phyloP scores from a whole-genome alignment of 1,139 yeast genomes.

The Debaryomyces coudertii region DNA sequence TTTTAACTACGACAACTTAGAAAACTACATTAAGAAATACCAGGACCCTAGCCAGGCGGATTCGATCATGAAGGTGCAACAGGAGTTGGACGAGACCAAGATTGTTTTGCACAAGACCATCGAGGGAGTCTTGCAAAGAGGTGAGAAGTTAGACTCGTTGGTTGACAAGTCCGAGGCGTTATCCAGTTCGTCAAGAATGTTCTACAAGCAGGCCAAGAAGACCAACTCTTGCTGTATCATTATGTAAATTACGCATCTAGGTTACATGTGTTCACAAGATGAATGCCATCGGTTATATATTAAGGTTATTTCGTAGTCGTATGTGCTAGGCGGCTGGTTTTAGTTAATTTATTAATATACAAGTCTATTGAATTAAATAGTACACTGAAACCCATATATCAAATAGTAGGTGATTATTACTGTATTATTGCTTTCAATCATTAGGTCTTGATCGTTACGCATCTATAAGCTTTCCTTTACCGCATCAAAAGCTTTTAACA shows the following conservation, averaged over 20 bases:
- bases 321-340: neutral
- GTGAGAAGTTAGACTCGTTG: constrained; percentile 90
- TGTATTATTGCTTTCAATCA: neutral
- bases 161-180: constrained; percentile 96
- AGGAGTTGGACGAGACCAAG: constrained; percentile 96
- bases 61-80: constrained; percentile 95
- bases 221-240: constrained; percentile 94
- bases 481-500: constrained; percentile 86
- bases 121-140: constrained; percentile 91
- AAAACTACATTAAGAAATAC: constrained; percentile 74
- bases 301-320: neutral
- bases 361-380: constrained; percentile 9
- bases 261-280: neutral
- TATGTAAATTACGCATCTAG: constrained; percentile 43
- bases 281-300: neutral
- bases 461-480: constrained; percentile 43
- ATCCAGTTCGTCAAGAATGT: constrained; percentile 86
- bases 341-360: constrained; percentile 8
- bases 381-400: constrained; percentile 12
- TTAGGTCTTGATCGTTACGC: neutral
- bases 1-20: constrained; percentile 64
- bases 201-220: constrained; percentile 96
- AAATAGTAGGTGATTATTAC: constrained; percentile 11
- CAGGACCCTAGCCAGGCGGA: constrained; percentile 98
- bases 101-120: constrained; percentile 94